Conservation (phyloP, 805 yeast genomes). For the Grigorovia transvaalensis region DNA sequence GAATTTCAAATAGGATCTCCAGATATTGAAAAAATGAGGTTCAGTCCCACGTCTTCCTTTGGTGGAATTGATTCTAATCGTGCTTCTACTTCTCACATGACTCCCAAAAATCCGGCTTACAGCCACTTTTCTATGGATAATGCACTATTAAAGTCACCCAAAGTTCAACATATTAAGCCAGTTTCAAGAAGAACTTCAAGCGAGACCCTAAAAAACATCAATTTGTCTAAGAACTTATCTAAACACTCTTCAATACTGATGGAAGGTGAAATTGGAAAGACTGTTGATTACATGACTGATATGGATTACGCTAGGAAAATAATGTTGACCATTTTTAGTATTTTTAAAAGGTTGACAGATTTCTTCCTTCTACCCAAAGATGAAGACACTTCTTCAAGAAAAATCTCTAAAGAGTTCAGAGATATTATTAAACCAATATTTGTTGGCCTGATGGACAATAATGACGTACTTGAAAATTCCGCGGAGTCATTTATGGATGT, state of each 20-base stretch:
- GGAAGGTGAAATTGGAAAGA: neutral
- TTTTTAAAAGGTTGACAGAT: conserved; percentile 14
- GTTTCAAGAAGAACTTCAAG: conserved; percentile 17
- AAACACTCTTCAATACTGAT: neutral
- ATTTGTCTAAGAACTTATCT: conserved; percentile 4
- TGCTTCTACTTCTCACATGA: neutral
- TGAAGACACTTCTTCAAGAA: conserved; percentile 2
- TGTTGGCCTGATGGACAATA: conserved; percentile 29
- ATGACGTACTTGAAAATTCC: conserved; percentile 25
- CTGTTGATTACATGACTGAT: neutral
- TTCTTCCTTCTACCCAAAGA: conserved; percentile 9
- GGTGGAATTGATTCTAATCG: neutral
- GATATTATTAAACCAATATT: conserved; percentile 27
- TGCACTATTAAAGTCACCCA: conserved; percentile 8
- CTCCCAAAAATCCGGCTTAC: neutral
- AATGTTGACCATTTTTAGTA: conserved; percentile 14
- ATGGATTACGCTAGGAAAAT: conserved; percentile 15
- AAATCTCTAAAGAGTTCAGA: conserved; percentile 8
- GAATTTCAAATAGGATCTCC: conserved; percentile 1
- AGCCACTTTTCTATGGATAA: conserved; percentile 3
- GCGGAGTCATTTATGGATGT: conserved; percentile 28
- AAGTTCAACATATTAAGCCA: conserved; percentile 5
- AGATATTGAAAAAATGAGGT: conserved; percentile 3
- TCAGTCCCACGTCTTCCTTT: conserved; percentile 1
- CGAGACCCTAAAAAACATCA: conserved; percentile 5